Conservation (phyloP, 2,329 filamentous ascomycete genomes). For the Mycosphaerella sp. region DNA sequence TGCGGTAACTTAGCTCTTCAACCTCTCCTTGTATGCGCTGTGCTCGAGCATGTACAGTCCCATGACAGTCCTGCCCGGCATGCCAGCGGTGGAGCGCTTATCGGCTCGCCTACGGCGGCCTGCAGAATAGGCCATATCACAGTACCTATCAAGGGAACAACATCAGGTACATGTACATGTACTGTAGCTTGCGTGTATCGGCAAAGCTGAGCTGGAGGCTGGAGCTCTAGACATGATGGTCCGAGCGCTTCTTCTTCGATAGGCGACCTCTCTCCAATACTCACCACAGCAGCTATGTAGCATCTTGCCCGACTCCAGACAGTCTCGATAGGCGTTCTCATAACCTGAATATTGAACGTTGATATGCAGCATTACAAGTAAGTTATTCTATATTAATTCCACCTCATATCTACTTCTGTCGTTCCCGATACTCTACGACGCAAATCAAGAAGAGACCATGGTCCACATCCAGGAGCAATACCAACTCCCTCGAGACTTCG, state of each 20-base stretch:
- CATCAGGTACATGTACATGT: too few species aligned
- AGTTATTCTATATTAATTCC: not conserved
- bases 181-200: too few species aligned
- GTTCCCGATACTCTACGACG: too few species aligned
- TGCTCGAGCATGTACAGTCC: not conserved
- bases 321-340: not conserved
- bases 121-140: too few species aligned
- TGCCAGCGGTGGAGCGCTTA: not conserved
- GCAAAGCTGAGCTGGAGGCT: not conserved
- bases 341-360: not conserved
- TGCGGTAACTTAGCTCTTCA: not conserved
- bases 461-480: conserved; percentile 33
- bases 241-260: conserved; percentile 11
- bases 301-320: not conserved
- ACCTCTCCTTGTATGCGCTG: not conserved
- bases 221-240: not conserved
- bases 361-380: not conserved
- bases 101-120: not conserved
- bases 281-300: not conserved
- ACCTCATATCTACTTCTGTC: not conserved
- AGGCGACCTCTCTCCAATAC: not conserved
- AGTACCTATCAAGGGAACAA: not conserved
- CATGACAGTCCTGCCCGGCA: not conserved
- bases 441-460: conserved; percentile 14
- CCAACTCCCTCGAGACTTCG: conserved; percentile 37